Percentiles rank a stretch among this genome's conserved stretches.
These are phyloP conservation scores for Erysiphe pulchra DNA, from an alignment of 2,329 filamentous ascomycete genomes.

Conservation along the genomic window DNA sequence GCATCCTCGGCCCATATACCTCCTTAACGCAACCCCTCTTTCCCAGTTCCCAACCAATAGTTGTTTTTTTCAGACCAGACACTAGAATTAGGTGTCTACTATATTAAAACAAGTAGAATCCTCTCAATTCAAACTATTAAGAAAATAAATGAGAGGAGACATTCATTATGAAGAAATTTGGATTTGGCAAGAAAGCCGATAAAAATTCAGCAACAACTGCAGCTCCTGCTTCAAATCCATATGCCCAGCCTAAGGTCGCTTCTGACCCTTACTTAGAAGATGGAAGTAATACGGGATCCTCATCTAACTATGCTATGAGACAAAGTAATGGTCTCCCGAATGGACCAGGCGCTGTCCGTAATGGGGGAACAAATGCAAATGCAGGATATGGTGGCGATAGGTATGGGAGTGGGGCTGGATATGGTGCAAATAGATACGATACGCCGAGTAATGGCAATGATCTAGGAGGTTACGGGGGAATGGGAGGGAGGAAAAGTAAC, in stretches of 20 bases:
- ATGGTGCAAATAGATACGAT: slow-evolving; percentile 5
- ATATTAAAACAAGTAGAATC: background rate
- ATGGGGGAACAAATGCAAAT: slow-evolving; percentile 10
- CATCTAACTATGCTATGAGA: slow-evolving; percentile 8
- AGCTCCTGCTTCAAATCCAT: slow-evolving; percentile 12
- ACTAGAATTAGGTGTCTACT: background rate
- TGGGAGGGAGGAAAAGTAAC: slow-evolving; percentile 22
- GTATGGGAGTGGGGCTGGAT: slow-evolving; percentile 15
- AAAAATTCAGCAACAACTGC: slow-evolving; percentile 23
- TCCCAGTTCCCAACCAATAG: background rate
- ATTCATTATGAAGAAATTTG: slow-evolving; percentile 31
- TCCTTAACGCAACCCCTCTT: background rate
- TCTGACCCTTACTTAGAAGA: slow-evolving; percentile 34
- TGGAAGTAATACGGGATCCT: slow-evolving; percentile 20
- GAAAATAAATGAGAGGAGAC: background rate
- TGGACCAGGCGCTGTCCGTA: slow-evolving; percentile 12
- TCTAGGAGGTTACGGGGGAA: slow-evolving; percentile 31
- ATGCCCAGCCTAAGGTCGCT: slow-evolving; percentile 11
- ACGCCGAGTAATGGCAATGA: slow-evolving; percentile 13
- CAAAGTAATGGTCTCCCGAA: slow-evolving; percentile 10
- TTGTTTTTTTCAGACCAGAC: no score
- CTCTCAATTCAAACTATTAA: background rate
- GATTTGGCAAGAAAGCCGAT: slow-evolving; percentile 29
- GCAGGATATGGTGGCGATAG: slow-evolving; percentile 26
- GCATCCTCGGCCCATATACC: background rate